These are phyloP conservation scores for Acacia concinna DNA, from an alignment of 331 rosid genomes.

Conservation along the genomic window DNA sequence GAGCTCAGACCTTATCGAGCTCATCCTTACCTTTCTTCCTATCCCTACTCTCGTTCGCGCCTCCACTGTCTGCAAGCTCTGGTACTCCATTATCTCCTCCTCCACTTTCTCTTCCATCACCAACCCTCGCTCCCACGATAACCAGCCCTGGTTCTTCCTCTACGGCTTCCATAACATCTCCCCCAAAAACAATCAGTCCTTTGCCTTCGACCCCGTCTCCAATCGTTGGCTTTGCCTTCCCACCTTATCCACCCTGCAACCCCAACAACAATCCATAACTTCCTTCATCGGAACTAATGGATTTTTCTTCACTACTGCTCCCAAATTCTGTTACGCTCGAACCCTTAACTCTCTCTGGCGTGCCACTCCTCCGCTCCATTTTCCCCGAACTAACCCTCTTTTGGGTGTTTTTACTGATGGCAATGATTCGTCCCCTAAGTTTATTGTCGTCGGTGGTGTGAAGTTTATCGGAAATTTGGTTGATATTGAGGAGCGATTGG, in stretches of 20 bases:
- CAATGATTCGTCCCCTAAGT: constrained; percentile 16
- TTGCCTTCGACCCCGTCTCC: constrained; percentile 78
- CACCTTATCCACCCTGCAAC: constrained; percentile 30
- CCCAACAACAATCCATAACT: constrained; percentile 38
- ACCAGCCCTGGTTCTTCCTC: constrained; percentile 78
- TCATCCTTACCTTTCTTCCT: constrained; percentile 66
- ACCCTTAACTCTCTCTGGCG: constrained; percentile 49
- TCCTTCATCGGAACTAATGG: constrained; percentile 62
- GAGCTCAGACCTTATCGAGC: constrained; percentile 61
- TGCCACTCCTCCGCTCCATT: constrained; percentile 56
- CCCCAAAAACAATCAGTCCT: constrained; percentile 72
- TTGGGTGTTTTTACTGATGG: constrained; percentile 46
- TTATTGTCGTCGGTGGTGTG: constrained; percentile 74
- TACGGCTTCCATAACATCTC: constrained; percentile 75
- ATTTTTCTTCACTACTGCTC: constrained; percentile 70
- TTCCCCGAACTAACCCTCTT: constrained; percentile 73
- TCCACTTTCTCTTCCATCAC: constrained; percentile 38
- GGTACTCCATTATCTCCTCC: constrained; percentile 65
- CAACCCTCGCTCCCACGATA: neutral
- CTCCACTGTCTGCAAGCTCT: constrained; percentile 72
- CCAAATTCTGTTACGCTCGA: constrained; percentile 53
- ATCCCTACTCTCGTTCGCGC: constrained; percentile 58
- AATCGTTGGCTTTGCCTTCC: constrained; percentile 71
- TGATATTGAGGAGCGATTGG: constrained; percentile 75
- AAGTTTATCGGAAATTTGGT: constrained; percentile 68